phyloP scores from a whole-genome alignment of 1,139 yeast species.

The Pichia sp. region DNA sequence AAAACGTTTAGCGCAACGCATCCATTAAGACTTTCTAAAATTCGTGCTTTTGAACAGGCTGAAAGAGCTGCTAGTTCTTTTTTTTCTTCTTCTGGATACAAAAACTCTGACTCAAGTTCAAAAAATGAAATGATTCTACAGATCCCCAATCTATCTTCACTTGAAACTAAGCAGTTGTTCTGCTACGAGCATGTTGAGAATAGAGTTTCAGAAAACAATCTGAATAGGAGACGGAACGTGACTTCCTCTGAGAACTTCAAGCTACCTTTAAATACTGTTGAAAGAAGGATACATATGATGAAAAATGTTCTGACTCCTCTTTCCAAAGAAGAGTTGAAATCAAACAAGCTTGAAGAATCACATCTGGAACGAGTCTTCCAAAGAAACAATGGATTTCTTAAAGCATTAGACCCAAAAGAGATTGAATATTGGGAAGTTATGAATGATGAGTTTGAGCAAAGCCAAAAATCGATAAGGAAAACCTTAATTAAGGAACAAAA shows the following conservation, averaged over 20 bases:
- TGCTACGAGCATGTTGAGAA: slow-evolving; percentile 10
- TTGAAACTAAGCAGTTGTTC: slow-evolving; percentile 16
- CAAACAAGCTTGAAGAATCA: slow-evolving; percentile 18
- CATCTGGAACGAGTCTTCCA: slow-evolving; percentile 23
- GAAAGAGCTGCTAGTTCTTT: slow-evolving; percentile 29
- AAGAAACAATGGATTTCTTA: slow-evolving; percentile 22
- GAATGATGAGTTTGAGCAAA: slow-evolving; percentile 28
- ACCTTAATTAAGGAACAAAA: slow-evolving; percentile 15
- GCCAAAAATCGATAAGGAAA: too few species aligned
- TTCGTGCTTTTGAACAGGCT: slow-evolving; percentile 33
- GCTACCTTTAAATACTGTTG: slow-evolving; percentile 9
- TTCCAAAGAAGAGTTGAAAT: slow-evolving; percentile 19
- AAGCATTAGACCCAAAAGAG: slow-evolving; percentile 24
- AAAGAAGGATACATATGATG: slow-evolving; percentile 23
- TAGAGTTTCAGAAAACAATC: neutral
- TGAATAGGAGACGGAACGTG: neutral
- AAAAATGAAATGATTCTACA: slow-evolving; percentile 17
- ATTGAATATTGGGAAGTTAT: slow-evolving; percentile 26
- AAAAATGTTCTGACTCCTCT: slow-evolving; percentile 23
- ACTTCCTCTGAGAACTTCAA: slow-evolving; percentile 8
- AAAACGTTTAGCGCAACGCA: slow-evolving; percentile 31
- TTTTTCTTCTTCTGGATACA: slow-evolving; percentile 19
- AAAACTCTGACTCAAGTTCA: slow-evolving; percentile 1
- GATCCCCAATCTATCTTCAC: slow-evolving; percentile 23
- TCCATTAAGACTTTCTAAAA: slow-evolving; percentile 31